Evolutionary conservation across 768 basidiomycete genomes (phyloP).

Genomic region (Mycena leptocephala): DNA sequence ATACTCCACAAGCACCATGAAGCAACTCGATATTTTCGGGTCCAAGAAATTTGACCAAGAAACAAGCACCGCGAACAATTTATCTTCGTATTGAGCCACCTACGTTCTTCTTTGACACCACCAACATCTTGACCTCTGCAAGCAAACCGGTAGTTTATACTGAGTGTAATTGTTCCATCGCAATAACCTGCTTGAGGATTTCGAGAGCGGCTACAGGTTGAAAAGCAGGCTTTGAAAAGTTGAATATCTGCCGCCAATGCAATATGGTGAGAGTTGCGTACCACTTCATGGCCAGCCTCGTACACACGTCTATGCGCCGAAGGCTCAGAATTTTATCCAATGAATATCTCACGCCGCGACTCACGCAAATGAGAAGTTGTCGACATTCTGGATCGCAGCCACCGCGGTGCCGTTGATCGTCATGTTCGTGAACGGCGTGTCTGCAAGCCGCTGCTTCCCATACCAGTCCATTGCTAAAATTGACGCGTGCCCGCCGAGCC

Average conservation of each 20-base stretch:
- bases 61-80: too few relatives aligned
- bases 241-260: too few relatives aligned
- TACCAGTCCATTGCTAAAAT: constrained; percentile 64
- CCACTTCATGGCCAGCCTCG: constrained; percentile 75
- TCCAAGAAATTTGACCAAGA: too few relatives aligned
- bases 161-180: constrained; percentile 69
- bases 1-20: too few relatives aligned
- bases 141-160: neutral
- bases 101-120: too few relatives aligned
- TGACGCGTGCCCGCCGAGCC: constrained; percentile 62
- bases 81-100: too few relatives aligned
- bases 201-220: constrained; percentile 71
- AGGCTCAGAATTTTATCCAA: neutral
- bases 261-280: constrained; percentile 47
- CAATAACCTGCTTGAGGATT: constrained; percentile 72
- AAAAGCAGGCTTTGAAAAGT: constrained; percentile 67
- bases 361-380: constrained; percentile 79
- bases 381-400: constrained; percentile 75
- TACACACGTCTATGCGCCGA: constrained; percentile 63
- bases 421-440: constrained; percentile 65
- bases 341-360: constrained; percentile 41
- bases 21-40: too few relatives aligned
- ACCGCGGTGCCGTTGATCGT: constrained; percentile 68
- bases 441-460: constrained; percentile 57
- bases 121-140: neutral